These are phyloP conservation scores for Mycena haematopus DNA, from an alignment of 768 basidiomycete genomes.

Conservation along the genomic window DNA sequence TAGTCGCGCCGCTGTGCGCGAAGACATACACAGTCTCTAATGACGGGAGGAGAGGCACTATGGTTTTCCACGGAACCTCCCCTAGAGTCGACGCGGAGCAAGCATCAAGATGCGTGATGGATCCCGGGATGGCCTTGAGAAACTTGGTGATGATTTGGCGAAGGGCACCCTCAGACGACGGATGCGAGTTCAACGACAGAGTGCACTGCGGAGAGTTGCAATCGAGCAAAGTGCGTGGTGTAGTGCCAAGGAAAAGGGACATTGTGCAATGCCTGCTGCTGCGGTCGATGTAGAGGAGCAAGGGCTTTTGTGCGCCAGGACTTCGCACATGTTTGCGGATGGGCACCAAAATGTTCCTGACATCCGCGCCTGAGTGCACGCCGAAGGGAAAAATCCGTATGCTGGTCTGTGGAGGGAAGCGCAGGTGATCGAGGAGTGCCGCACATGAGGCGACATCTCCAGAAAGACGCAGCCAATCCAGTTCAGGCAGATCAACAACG, in stretches of 20 bases:
- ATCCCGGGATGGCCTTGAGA: no score
- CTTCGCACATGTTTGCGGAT: constrained; percentile 7
- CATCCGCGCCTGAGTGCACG: not conserved
- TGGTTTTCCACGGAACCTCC: not conserved
- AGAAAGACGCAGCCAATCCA: not conserved
- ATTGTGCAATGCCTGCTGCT: not conserved
- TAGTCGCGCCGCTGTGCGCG: not conserved
- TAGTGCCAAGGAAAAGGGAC: not conserved
- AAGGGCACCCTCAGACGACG: not conserved
- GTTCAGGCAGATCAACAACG: not conserved
- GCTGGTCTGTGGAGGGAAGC: not conserved
- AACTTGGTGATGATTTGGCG: constrained; percentile 19
- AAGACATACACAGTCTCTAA: constrained; percentile 4
- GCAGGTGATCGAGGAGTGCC: not conserved
- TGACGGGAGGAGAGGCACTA: constrained; percentile 2
- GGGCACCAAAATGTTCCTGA: not conserved
- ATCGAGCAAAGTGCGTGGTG: not conserved
- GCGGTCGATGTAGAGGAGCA: not conserved
- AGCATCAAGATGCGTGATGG: constrained; percentile 11
- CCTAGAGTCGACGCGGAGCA: not conserved
- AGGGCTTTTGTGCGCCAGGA: not conserved
- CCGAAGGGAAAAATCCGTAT: not conserved
- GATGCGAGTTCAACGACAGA: constrained; percentile 2
- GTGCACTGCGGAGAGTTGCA: no score
- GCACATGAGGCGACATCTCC: not conserved